Conservation (phyloP, 2,329 filamentous ascomycete species). For the Penicillium hesseltinei region DNA sequence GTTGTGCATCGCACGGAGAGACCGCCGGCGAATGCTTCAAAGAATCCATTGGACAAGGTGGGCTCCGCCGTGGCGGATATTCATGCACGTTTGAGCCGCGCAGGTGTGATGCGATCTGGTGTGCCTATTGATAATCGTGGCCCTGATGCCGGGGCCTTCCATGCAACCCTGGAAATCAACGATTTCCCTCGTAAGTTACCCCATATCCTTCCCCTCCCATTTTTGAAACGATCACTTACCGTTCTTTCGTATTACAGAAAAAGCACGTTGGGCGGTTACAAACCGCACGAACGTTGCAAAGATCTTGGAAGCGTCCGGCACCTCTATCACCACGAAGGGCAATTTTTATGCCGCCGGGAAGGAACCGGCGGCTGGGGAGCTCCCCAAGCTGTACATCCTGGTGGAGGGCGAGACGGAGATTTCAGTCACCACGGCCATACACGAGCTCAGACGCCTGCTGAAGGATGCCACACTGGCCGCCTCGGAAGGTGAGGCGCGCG, state of each 20-base stretch:
- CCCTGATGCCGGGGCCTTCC: slow-evolving; percentile 92
- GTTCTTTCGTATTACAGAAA: slow-evolving; percentile 53
- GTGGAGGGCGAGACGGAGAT: slow-evolving; percentile 97
- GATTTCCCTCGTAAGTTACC: slow-evolving; percentile 75
- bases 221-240: slow-evolving; percentile 8
- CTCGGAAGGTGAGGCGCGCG: slow-evolving; percentile 78
- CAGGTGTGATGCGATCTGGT: slow-evolving; percentile 83
- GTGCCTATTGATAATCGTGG: slow-evolving; percentile 98
- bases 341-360: slow-evolving; percentile 83
- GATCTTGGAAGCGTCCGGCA: slow-evolving; percentile 90
- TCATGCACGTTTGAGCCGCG: slow-evolving; percentile 83
- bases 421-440: slow-evolving; percentile 84
- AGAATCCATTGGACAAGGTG: slow-evolving; percentile 78
- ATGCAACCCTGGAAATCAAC: slow-evolving; percentile 97
- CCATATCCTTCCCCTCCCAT: not conserved
- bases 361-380: slow-evolving; percentile 68
- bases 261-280: slow-evolving; percentile 96
- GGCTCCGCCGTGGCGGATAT: slow-evolving; percentile 88
- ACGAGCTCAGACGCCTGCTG: slow-evolving; percentile 80
- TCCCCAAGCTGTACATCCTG: slow-evolving; percentile 95
- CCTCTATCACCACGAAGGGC: slow-evolving; percentile 96
- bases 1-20: slow-evolving; percentile 70
- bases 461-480: slow-evolving; percentile 89
- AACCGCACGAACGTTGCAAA: slow-evolving; percentile 98
- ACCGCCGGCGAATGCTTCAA: slow-evolving; percentile 47